A percentile compares a stretch with the other conserved stretches of the same genome.
Conservation (phyloP, 768 basidiomycete genomes). For the Lactifluus rugatus region DNA sequence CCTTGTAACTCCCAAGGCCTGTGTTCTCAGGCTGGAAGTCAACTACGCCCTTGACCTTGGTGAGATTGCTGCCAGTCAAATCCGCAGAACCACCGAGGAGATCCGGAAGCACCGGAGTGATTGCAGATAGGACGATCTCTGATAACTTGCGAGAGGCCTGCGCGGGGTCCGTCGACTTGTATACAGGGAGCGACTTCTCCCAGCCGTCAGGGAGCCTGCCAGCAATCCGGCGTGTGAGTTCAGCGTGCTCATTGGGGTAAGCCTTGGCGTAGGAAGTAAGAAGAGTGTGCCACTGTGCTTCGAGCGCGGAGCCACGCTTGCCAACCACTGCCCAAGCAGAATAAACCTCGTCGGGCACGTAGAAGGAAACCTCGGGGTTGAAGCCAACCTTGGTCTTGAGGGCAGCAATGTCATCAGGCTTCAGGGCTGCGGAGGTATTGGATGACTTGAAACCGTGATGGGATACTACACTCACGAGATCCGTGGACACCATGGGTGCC, state of each 20-base stretch:
- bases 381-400: slow-evolving; percentile 83
- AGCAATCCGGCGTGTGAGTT: slow-evolving; percentile 75
- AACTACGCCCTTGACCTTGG: slow-evolving; percentile 69
- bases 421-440: slow-evolving; percentile 50
- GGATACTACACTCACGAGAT: slow-evolving; percentile 52
- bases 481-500: slow-evolving; percentile 95
- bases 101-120: slow-evolving; percentile 72
- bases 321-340: slow-evolving; percentile 57
- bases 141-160: slow-evolving; percentile 90
- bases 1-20: slow-evolving; percentile 71
- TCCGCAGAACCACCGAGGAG: slow-evolving; percentile 85
- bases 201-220: slow-evolving; percentile 78
- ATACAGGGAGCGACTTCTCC: slow-evolving; percentile 79
- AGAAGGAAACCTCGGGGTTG: slow-evolving; percentile 66
- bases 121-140: slow-evolving; percentile 73
- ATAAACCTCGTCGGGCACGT: slow-evolving; percentile 66
- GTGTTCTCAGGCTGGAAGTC: slow-evolving; percentile 92
- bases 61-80: slow-evolving; percentile 86
- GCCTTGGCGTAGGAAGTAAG: slow-evolving; percentile 61
- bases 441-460: slow-evolving; percentile 9
- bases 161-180: slow-evolving; percentile 74
- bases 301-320: slow-evolving; percentile 61
- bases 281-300: slow-evolving; percentile 64
- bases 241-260: slow-evolving; percentile 78
- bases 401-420: slow-evolving; percentile 78